Base-by-base conservation (phyloP, 2,329 filamentous ascomycete species). In the Penicillium sp. region DNA sequence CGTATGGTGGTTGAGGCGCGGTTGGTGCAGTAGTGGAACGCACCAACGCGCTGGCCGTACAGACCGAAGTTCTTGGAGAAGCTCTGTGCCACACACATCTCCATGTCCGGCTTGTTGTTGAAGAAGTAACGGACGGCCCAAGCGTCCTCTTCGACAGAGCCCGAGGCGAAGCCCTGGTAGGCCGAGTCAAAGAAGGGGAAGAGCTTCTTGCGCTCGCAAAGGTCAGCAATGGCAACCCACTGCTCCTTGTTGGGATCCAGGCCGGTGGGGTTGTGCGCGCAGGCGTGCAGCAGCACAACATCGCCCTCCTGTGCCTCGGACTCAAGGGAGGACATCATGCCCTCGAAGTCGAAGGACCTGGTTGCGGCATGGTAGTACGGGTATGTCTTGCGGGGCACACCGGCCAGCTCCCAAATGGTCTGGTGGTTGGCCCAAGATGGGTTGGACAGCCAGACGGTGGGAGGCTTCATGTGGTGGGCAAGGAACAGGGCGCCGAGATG, bases 171-270 rank as follows among this genome's bases (percentile, higher is more conserved):
- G 46, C 94, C 94, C 78, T 97, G 94, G 81, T 99, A 99, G 55
- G 93, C 93, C 59, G 87, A 91, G 81, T 99, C 94, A 78, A 99
- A 97, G 85, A 97, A 97, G 67, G 93, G 93, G 79, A 97, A 96
- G 76, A 96, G 90, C 65, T 86, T 86, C 82, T 90, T 94, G 71
- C 85, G 77, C 71, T 86, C 85, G 74, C 97, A 88, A 43, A 97
- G 75, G 45, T 83, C 79, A 50, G 92, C 91, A 59, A 97, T 86
- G 78, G 93, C 85, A 75, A 88, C 89, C 94, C 94, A 99, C 79
- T 99, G 93, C 57, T 93, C 90, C 67, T 89, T 83, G 48, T 90
- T 95, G 12, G 92, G 92, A 77, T 99, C 94, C 61, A 97, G 91
- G 58, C 94, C 94, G 1, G 94, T 99, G 33, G 94, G 94, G 80